Evolutionary conservation across 768 basidiomycete species (phyloP).

Genomic region (Tephrocybe sp.): DNA sequence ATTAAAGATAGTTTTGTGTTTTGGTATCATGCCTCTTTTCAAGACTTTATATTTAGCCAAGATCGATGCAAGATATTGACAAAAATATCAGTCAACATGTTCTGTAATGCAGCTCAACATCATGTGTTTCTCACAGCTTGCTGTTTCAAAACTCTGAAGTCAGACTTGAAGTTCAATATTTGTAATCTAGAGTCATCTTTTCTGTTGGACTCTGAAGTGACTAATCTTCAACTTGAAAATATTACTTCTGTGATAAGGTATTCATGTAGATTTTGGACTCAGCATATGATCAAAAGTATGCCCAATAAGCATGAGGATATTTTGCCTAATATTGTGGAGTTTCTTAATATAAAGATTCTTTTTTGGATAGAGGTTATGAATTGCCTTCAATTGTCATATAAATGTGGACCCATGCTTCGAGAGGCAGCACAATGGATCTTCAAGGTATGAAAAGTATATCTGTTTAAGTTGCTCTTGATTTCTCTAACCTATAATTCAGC

Average conservation of each 20-base stretch:
- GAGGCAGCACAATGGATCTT: background rate
- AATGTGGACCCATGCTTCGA: background rate
- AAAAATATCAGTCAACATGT: too few species aligned
- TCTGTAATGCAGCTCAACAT: too few species aligned
- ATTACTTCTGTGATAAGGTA: background rate
- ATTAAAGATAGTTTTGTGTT: conserved; percentile 13
- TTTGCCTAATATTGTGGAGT: background rate
- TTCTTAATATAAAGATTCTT: background rate
- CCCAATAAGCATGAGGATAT: background rate
- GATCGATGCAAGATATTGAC: background rate
- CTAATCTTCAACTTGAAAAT: background rate
- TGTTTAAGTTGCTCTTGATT: background rate
- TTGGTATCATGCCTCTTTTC: conserved; percentile 20
- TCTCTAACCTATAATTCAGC: background rate
- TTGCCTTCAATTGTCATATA: background rate
- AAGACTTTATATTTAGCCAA: background rate
- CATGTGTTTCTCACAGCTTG: background rate
- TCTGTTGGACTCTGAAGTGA: background rate
- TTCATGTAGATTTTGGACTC: background rate
- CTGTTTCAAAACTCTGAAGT: background rate
- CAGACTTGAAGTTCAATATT: background rate
- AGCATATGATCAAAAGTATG: background rate
- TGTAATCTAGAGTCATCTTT: background rate
- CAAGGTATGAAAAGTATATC: background rate
- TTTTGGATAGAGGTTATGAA: background rate